Base-by-base conservation (phyloP, 2,329 filamentous ascomycete genomes). In the Phyllosticta ampelicida region DNA sequence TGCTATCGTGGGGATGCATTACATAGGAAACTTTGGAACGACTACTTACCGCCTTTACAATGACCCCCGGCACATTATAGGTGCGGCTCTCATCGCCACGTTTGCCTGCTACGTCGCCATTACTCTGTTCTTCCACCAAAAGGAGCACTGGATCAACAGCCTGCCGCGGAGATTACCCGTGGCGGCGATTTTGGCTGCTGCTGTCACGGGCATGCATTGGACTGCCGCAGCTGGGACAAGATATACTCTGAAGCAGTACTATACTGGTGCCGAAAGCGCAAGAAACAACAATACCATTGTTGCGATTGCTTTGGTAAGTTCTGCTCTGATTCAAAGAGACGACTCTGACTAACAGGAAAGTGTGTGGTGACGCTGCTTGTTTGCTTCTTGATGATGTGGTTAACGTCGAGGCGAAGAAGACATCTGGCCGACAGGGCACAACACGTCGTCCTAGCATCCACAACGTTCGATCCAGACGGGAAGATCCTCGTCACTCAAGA, bases 161-260 rank as follows among this genome's bases (percentile, higher is more conserved):
- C 89, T 86, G 82, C 90, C 86, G 86, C 89, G 89, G 67, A 78
- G 89, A 60, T 72, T 79, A 9, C 65, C 84, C 1, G 88, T 85
- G 61, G 86, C 86, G 9, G 73, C 83, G 51, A 71, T 90, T 18
- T 77, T 95, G 48, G 86, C 87, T 9, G 77, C 81, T 16, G 88
- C 86, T 48, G 87, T 94, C 1, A 90, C 86, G 9, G 88, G 87
- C 0, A 94, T 95, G 89, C 89, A 95, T 72, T 95, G 89, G 86
- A 86, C 86, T 58, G 89, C 86, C 29, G 80, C 86, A 3, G 78
- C 82, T 10, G 87, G 87, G 16, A 94, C 88, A 3, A 69, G 71
- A 9, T 94, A 91, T 68, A 78, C 77, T 50, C 71, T 89, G 55
- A 70, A 79, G 62, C 68, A 76, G 51, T 68, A 78, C 55, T 74